Percentiles rank a stretch among this genome's conserved stretches.
Evolutionary conservation across 345 rosid genomes (phyloP).

Genomic region (Streptanthus diversifolius): DNA sequence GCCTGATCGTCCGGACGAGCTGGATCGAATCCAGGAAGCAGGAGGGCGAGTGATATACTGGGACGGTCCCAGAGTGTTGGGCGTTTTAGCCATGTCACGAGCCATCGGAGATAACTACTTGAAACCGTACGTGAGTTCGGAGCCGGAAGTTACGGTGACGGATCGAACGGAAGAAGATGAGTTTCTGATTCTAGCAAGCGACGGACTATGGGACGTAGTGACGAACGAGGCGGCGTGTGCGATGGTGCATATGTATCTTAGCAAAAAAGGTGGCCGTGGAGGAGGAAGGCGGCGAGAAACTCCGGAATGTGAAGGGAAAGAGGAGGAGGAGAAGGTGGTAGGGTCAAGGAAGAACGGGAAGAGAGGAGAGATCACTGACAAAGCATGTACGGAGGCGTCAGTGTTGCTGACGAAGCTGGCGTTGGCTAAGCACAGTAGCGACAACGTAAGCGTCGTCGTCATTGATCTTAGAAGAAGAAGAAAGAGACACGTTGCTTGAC

Average conservation of each 20-base stretch:
- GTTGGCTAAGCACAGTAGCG: conserved; percentile 65
- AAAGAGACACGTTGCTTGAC: conserved; percentile 33
- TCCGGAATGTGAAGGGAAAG: conserved; percentile 3
- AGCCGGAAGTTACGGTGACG: conserved; percentile 68
- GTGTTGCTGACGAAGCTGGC: conserved; percentile 69
- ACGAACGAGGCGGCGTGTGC: conserved; percentile 75
- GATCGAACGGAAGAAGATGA: conserved; percentile 72
- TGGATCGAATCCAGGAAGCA: conserved; percentile 65
- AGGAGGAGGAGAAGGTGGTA: not conserved
- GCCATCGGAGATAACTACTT: conserved; percentile 89
- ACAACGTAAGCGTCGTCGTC: conserved; percentile 85
- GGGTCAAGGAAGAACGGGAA: conserved; percentile 30
- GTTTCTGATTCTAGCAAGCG: conserved; percentile 75
- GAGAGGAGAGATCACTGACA: conserved; percentile 44
- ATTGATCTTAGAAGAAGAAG: conserved; percentile 61
- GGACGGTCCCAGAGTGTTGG: conserved; percentile 82
- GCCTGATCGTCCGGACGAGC: conserved; percentile 94
- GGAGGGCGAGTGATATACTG: conserved; percentile 91
- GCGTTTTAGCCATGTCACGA: conserved; percentile 88
- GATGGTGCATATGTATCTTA: conserved; percentile 61
- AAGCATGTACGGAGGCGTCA: conserved; percentile 68
- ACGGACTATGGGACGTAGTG: conserved; percentile 93
- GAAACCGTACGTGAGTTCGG: conserved; percentile 82
- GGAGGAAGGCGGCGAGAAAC: conserved; percentile 1
- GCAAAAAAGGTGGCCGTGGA: not conserved